Percentiles rank a stretch among this genome's conserved stretches.
Evolutionary conservation across 495 filamentous ascomycete species (phyloP).

Genomic region (Niebla homalea): DNA sequence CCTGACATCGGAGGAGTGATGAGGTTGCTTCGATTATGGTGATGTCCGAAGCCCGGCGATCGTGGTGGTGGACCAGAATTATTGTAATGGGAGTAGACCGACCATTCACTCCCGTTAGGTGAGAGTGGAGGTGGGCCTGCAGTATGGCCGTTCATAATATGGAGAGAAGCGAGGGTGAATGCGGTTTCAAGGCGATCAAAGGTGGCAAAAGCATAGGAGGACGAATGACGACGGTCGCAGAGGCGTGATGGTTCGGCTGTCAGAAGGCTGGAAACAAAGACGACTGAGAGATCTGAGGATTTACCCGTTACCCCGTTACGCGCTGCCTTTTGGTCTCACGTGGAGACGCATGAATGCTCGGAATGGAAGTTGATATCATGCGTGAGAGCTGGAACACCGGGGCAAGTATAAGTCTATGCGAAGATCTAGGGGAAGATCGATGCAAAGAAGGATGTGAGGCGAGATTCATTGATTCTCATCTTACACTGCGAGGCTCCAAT

Average conservation of each 20-base stretch:
- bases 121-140: constrained; percentile 69
- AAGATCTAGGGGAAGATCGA: too few relatives aligned
- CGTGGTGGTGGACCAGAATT: constrained; percentile 32
- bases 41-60: constrained; percentile 30
- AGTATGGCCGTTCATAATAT: constrained; percentile 43
- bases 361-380: too few relatives aligned
- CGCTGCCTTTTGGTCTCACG: too few relatives aligned
- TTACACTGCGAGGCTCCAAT: too few relatives aligned
- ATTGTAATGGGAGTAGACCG: constrained; percentile 61
- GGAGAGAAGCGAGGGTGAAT: background rate
- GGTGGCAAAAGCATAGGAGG: background rate
- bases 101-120: constrained; percentile 78
- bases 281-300: too few relatives aligned
- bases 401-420: too few relatives aligned
- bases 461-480: too few relatives aligned
- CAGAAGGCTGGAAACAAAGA: background rate
- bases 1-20: constrained; percentile 59
- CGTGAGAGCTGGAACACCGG: too few relatives aligned
- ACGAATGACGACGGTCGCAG: too few relatives aligned
- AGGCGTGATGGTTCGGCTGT: background rate
- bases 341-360: too few relatives aligned
- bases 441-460: too few relatives aligned
- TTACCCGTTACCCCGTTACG: too few relatives aligned
- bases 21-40: constrained; percentile 47
- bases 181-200: background rate